These are phyloP conservation scores for Globisporangium alternatum DNA, from an alignment of 352 stramenopile genomes.

Conservation along the genomic window DNA sequence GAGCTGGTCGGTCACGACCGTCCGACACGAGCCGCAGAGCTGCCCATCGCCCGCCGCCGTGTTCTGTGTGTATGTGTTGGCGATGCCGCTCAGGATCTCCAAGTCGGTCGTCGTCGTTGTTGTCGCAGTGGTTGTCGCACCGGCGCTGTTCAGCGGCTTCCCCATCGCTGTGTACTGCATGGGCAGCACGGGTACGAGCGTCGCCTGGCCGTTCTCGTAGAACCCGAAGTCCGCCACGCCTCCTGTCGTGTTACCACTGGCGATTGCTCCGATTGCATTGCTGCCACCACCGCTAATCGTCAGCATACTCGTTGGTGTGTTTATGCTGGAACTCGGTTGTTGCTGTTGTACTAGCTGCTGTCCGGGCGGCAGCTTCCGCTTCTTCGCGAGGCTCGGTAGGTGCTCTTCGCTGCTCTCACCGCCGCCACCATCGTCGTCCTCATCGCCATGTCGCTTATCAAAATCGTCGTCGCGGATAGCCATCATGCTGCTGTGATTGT, in stretches of 20 bases:
- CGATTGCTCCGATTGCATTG: neutral
- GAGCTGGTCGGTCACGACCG: slow-evolving; percentile 67
- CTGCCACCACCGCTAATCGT: neutral
- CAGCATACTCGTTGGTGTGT: slow-evolving; percentile 12
- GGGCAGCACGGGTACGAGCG: slow-evolving; percentile 47
- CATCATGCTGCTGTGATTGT: slow-evolving; percentile 6
- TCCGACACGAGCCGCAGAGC: slow-evolving; percentile 60
- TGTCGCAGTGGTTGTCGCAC: neutral
- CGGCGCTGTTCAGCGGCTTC: slow-evolving; percentile 8
- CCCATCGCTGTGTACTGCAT: slow-evolving; percentile 55
- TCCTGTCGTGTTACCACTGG: slow-evolving; percentile 4
- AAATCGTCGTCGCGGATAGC: slow-evolving; percentile 15
- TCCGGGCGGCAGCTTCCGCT: slow-evolving; percentile 40
- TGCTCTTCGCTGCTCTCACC: slow-evolving; percentile 23
- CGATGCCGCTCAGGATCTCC: slow-evolving; percentile 83
- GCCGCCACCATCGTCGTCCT: slow-evolving; percentile 22
- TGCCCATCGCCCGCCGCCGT: slow-evolving; percentile 29
- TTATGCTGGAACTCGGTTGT: slow-evolving; percentile 7
- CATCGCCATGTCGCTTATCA: slow-evolving; percentile 17
- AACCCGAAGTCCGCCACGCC: slow-evolving; percentile 45
- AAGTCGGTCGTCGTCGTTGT: slow-evolving; percentile 41
- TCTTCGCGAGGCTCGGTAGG: slow-evolving; percentile 31
- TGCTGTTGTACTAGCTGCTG: slow-evolving; percentile 21
- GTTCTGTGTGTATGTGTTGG: slow-evolving; percentile 77
- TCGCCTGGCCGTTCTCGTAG: slow-evolving; percentile 45